Base-by-base conservation (phyloP, 441 rosid species). In the Arabidopsis hybrid region DNA sequence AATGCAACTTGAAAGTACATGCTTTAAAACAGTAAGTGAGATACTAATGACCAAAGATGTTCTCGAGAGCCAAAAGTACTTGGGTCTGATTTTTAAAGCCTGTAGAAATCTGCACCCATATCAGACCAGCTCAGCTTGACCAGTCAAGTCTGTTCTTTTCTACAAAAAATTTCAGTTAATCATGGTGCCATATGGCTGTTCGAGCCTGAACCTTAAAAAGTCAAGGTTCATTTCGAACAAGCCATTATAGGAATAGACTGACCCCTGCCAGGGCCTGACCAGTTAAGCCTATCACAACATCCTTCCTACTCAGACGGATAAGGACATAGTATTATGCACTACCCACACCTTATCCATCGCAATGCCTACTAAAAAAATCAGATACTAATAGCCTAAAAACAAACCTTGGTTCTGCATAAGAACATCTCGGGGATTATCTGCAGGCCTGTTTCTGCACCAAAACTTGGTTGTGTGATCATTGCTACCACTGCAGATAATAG, bases 381-480 rank as follows among this genome's bases (percentile, higher is more conserved):
- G 55, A 57, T 70, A 17, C 31, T 26, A 38, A 49, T 57, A 57
- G 61, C 35, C 26, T 7, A 16, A 40, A 73, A 53, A 32, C 13
- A 43, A 40, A 88, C 97, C 98, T 88, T 92, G 97, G 83, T 84
- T 91, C 74, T 91, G 96, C 81, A 81, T 65, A 73, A 85, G 86
- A 82, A 83, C 94, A 85, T 93, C 98, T 60, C 95, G 93, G 71
- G 89, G 92, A 61, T 93, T 87, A 79, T 90, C 98, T 42, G 89
- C 99, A 21, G 99, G 98, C 71, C 99, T 87, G 81, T 92, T 91
- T 88, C 99, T 86, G 88, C 96, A 88, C 99, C 99, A 92, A 79
- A 95, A 95, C 84, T 91, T 95, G 66, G 99, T 95, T 2, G 95
- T 85, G 79, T 89, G 91, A 78, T 95, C 99, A 74, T 89, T 85